phyloP scores from a whole-genome alignment of 495 filamentous ascomycete genomes.

The Pseudevernia furfuracea region DNA sequence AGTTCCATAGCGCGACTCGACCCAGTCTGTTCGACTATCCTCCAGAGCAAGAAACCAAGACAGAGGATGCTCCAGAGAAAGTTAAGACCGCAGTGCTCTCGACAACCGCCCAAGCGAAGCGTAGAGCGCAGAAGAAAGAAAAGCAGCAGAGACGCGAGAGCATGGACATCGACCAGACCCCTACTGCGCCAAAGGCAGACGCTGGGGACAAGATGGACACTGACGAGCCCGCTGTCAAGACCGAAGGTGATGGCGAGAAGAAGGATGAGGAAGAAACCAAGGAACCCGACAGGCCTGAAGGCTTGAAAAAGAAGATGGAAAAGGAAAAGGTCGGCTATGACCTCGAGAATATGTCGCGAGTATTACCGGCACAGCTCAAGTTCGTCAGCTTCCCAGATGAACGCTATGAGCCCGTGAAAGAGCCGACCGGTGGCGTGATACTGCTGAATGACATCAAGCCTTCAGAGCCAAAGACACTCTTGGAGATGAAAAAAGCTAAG shows the following conservation, averaged over 20 bases:
- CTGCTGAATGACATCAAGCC: conserved; percentile 81
- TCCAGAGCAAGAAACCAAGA: conserved; percentile 88
- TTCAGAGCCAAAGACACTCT: conserved; percentile 63
- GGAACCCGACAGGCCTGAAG: conserved; percentile 37
- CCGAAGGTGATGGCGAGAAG: conserved; percentile 53
- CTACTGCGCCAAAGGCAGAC: conserved; percentile 66
- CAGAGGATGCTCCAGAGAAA: conserved; percentile 86
- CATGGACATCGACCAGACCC: conserved; percentile 79
- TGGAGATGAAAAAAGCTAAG: conserved; percentile 85
- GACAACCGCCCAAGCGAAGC: conserved; percentile 93
- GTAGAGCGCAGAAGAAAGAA: conserved; percentile 70
- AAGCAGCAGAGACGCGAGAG: conserved; percentile 66
- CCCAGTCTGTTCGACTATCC: conserved; percentile 98
- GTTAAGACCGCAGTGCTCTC: conserved; percentile 95
- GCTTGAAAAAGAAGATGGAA: conserved; percentile 74
- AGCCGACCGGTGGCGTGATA: conserved; percentile 92
- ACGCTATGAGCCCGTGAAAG: conserved; percentile 91
- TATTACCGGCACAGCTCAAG: conserved; percentile 87
- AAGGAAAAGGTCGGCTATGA: conserved; percentile 97
- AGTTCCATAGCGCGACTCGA: conserved; percentile 87
- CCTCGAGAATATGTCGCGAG: conserved; percentile 92
- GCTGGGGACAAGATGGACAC: conserved; percentile 80
- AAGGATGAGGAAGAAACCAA: conserved; percentile 48
- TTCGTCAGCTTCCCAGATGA: conserved; percentile 82
- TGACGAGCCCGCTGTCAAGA: conserved; percentile 60